A percentile compares a stretch with the other conserved stretches of the same genome.
Conservation (phyloP, 441 rosid genomes). For the Gossypium lobatum region DNA sequence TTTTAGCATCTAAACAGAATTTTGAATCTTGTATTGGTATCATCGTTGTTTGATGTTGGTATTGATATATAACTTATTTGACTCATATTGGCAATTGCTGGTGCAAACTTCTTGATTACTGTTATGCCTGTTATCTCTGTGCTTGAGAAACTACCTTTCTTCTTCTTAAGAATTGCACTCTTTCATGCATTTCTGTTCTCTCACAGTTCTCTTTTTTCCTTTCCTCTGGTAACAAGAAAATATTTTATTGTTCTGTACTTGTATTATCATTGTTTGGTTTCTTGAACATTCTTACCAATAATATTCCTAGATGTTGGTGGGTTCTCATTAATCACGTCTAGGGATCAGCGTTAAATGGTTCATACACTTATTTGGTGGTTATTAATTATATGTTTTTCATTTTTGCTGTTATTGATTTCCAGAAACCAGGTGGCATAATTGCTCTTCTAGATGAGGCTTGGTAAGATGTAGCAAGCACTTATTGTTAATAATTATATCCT, state of each 20-base stretch:
- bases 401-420: slow-evolving; percentile 27
- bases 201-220: not conserved
- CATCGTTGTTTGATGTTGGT: not conserved
- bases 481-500: slow-evolving; percentile 14
- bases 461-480: slow-evolving; percentile 39
- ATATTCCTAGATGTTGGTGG: not conserved
- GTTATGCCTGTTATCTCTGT: not conserved
- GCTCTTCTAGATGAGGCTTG: slow-evolving; percentile 99
- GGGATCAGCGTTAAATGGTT: not conserved
- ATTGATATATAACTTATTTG: not conserved
- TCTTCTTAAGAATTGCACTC: not conserved
- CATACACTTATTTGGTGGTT: not conserved
- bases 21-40: not conserved
- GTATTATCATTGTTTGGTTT: not conserved
- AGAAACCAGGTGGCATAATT: slow-evolving; percentile 99
- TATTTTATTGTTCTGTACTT: not conserved
- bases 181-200: not conserved
- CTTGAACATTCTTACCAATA: not conserved
- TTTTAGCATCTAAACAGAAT: not conserved
- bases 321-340: not conserved
- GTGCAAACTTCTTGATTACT: not conserved
- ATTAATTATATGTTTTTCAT: not conserved
- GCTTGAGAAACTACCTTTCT: not conserved
- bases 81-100: not conserved
- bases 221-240: not conserved